Evolutionary conservation across 2,329 filamentous ascomycete genomes (phyloP).

Genomic region (Fusarium sp.): DNA sequence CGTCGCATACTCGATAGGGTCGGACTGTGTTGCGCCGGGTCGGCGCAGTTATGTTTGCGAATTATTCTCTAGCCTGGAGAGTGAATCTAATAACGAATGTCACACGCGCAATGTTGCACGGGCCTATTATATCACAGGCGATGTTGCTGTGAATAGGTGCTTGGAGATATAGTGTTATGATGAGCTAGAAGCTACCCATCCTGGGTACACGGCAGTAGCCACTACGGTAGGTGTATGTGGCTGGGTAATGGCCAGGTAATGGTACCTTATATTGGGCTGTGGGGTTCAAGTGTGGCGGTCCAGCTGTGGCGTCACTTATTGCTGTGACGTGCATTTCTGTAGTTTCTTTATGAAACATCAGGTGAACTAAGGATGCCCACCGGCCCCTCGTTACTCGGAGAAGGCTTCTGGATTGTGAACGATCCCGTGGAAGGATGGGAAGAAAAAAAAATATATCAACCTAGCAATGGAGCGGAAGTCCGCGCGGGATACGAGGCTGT

Average conservation of each 20-base stretch:
- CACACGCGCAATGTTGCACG: not conserved
- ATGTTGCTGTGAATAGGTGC: slow-evolving; percentile 1
- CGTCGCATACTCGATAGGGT: slow-evolving; percentile 28
- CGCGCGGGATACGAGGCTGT: slow-evolving; percentile 46
- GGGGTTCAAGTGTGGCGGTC: not conserved
- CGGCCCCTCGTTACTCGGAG: slow-evolving; percentile 35
- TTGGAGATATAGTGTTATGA: slow-evolving; percentile 13
- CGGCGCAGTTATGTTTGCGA: not conserved
- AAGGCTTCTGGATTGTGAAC: slow-evolving; percentile 1
- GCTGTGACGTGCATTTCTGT: slow-evolving; percentile 25
- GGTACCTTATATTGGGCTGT: not conserved
- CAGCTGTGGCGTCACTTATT: slow-evolving; percentile 7
- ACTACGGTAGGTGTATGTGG: not conserved
- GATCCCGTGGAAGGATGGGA: not conserved
- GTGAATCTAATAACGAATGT: not conserved
- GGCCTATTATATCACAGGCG: not conserved
- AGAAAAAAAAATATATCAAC: slow-evolving; percentile 5
- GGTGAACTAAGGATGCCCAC: slow-evolving; percentile 21
- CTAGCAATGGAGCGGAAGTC: slow-evolving; percentile 34
- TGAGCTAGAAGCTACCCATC: slow-evolving; percentile 10
- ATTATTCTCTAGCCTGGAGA: not conserved
- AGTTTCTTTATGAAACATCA: not conserved
- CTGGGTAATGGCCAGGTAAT: not conserved
- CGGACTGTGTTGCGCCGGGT: slow-evolving; percentile 4
- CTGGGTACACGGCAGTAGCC: not conserved